Percentiles rank a stretch among this genome's conserved stretches.
Evolutionary conservation across 2,329 filamentous ascomycete genomes (phyloP).

Genomic region (Rhynchosporium agropyri): DNA sequence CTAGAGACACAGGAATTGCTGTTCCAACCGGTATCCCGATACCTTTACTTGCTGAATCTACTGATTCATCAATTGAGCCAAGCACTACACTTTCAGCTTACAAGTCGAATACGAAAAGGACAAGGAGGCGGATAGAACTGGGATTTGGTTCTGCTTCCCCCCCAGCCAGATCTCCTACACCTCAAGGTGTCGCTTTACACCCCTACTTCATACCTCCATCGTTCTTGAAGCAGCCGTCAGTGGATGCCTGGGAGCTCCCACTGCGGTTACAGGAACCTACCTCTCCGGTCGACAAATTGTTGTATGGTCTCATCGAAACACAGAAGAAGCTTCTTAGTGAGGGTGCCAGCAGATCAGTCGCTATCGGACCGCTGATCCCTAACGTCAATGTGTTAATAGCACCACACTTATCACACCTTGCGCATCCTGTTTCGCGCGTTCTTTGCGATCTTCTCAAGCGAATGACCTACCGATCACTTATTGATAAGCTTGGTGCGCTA

Average conservation of each 20-base stretch:
- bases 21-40: neutral
- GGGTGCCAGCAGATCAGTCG: conserved; percentile 2
- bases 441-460: conserved; percentile 7
- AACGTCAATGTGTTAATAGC: conserved; percentile 7
- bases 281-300: neutral
- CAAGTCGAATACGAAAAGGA: neutral
- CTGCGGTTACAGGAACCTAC: neutral
- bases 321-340: neutral
- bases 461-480: conserved; percentile 8
- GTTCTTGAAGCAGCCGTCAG: conserved; percentile 9
- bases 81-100: neutral
- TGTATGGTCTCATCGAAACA: conserved; percentile 6
- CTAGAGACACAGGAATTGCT: no score
- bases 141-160: neutral
- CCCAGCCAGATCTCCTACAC: neutral
- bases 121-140: neutral
- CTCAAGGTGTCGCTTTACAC: neutral
- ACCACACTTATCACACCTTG: neutral
- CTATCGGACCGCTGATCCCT: neutral
- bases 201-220: neutral
- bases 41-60: neutral
- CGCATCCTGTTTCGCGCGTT: conserved; percentile 1
- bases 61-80: neutral
- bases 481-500: conserved; percentile 8
- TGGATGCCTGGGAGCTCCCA: conserved; percentile 11